These are phyloP conservation scores for Myriosclerotinia curreyana DNA, from an alignment of 2,329 filamentous ascomycete genomes.

Conservation along the genomic window DNA sequence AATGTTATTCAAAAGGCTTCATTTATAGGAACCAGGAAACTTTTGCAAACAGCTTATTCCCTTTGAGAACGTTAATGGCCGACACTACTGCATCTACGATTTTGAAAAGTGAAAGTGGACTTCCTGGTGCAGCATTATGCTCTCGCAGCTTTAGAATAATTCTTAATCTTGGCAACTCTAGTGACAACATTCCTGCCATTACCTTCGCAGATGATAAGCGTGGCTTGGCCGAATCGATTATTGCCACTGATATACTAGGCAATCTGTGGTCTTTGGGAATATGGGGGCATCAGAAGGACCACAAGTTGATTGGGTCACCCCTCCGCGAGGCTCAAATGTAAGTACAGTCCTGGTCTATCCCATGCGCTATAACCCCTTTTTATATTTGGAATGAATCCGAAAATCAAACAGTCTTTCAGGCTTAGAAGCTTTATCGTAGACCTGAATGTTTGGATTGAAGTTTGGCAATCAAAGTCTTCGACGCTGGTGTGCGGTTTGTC, in stretches of 20 bases:
- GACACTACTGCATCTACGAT: no score
- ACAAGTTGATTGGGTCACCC: not conserved
- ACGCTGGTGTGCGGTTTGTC: no score
- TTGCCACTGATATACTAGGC: constrained; percentile 35
- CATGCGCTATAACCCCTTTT: no score
- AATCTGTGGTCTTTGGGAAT: constrained; percentile 24
- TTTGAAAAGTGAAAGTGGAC: no score
- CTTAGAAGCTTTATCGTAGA: no score
- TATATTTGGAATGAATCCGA: not conserved
- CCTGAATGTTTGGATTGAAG: no score
- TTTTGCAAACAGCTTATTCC: not conserved
- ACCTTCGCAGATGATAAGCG: constrained; percentile 30
- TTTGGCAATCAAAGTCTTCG: not conserved
- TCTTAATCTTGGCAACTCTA: constrained; percentile 19
- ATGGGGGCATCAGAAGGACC: not conserved
- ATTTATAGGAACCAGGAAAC: not conserved
- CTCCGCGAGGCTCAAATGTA: constrained; percentile 9
- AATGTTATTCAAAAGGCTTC: not conserved
- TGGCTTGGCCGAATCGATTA: constrained; percentile 29
- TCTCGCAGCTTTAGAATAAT: constrained; percentile 24
- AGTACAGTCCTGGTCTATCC: not conserved
- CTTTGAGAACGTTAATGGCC: not conserved
- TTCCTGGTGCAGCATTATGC: not conserved
- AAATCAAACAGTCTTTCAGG: not conserved
- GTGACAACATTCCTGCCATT: constrained; percentile 36